Evolutionary conservation across 2,329 filamentous ascomycete species (phyloP), one percentile per base, ranked within the genome.

Genomic region (Fusarium temperatum): DNA sequence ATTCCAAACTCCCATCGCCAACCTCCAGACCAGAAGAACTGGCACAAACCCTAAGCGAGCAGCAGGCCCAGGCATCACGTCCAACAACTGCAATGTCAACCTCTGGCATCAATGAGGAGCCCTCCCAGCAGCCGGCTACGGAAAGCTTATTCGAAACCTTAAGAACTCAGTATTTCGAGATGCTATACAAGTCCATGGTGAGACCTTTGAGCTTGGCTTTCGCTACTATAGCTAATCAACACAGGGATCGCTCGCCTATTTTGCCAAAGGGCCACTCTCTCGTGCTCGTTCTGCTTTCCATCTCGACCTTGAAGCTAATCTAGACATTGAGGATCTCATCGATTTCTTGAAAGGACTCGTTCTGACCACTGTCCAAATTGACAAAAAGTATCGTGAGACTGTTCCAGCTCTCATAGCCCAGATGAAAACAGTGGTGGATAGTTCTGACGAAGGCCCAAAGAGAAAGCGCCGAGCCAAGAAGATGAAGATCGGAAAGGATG

Each of bases 231-330:
- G 28, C 30, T 57, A 39, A 77, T 57, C 17, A 58, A 22, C 38
- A 6, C 15, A 93, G 87, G 93, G 92, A 39, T 94, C 93, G 8
- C 84, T 96, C 64, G 93, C 93, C 66, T 96, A 95, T 81, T 95
- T 96, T 81, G 92, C 92, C 26, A 96, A 96, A 83, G 94, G 93
- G 2, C 93, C 94, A 4, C 84, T 96, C 26, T 94, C 93, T 50
- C 88, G 93, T 75, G 91, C 93, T 51, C 89, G 93, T 67, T 92
- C 91, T 53, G 89, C 91, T 20, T 94, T 94, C 72, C 89, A 91
- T 65, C 83, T 90, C 20, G 88, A 90, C 69, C 88, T 88, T 58
- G 89, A 92, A 79, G 84, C 87, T 12, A 88, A 86, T 28, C 82
- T 91, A 26, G 86, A 90, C 45, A 89, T 92, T 81, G 83, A 84